Evolutionary conservation across 768 basidiomycete genomes (phyloP), one percentile per base, ranked within the genome.

Genomic region (Gymnopilus dilepis): DNA sequence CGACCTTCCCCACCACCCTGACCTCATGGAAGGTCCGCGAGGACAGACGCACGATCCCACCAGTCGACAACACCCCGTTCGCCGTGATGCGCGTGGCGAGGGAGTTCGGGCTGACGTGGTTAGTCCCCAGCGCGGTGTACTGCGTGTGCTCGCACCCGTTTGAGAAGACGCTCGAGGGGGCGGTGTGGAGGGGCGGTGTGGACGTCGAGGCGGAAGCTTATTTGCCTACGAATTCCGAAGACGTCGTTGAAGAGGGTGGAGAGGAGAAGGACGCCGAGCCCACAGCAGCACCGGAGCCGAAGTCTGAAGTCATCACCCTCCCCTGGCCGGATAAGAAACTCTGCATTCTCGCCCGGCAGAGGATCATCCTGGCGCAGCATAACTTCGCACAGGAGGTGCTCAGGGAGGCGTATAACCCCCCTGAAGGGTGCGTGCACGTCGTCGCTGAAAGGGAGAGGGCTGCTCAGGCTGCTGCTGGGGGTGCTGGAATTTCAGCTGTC

Each of bases 41-140:
- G 33, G 58, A 56, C 2, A 57, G 61, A 5, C 75, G 79, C 30
- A 79, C 77, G 7, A 77, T 78, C 56, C 75, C 77, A 5, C 70
- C 75, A 17, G 67, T 75, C 58, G 75, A 76, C 50, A 76, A 77
- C 59, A 76, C 77, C 12, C 78, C 79, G 4, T 80, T 80, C 60
- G 76, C 72, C 40, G 74, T 75, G 12, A 69, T 78, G 43, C 65
- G 67, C 11, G 56, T 78, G 21, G 74, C 75, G 2, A 67, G 73
- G 7, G 73, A 77, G 62, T 73, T 78, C 41, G 71, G 74, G 28
- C 62, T 79, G 33, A 67, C 62, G 12, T 78, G 75, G 74, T 61
- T 78, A 17, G 63, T 79, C 12, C 78, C 79, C 6, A 59, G 72
- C 15, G 73, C 76, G 51, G 66, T 76, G 33, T 77, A 78, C 65